These are phyloP conservation scores for Protea cynaroides DNA, from an alignment of 164 flowering plant genomes.

Conservation along the genomic window DNA sequence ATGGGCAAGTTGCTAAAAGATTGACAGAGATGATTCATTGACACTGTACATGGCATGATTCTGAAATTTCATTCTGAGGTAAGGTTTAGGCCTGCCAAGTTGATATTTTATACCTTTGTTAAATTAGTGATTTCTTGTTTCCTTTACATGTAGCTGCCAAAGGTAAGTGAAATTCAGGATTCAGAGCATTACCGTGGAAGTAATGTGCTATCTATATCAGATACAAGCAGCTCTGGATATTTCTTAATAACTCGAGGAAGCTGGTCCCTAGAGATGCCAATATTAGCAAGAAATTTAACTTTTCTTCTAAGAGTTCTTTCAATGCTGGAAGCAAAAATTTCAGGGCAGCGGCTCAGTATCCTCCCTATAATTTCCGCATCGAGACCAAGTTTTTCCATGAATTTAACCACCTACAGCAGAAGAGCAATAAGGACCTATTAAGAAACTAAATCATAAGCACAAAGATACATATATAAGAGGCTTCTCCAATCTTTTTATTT, in stretches of 20 bases:
- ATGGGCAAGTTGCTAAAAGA: too few relatives aligned
- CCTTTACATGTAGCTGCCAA: background rate
- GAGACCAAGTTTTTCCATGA: constrained; percentile 63
- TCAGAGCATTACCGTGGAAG: constrained; percentile 56
- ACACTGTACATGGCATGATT: background rate
- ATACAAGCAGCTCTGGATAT: constrained; percentile 82
- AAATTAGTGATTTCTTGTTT: too few relatives aligned
- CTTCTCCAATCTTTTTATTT: too few relatives aligned
- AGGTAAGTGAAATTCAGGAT: background rate
- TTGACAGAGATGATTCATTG: background rate
- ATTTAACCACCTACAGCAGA: constrained; percentile 58
- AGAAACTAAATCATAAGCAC: too few relatives aligned
- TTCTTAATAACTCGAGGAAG: constrained; percentile 68
- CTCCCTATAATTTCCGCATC: constrained; percentile 47
- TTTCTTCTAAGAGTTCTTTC: constrained; percentile 68
- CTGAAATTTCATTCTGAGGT: background rate
- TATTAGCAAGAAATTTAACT: constrained; percentile 41
- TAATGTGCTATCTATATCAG: constrained; percentile 49
- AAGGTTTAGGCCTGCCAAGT: background rate
- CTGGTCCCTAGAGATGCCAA: constrained; percentile 49
- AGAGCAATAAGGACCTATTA: background rate
- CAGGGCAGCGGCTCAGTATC: constrained; percentile 72
- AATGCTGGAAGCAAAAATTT: constrained; percentile 60
- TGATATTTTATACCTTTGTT: background rate
- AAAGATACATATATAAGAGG: too few relatives aligned